These are phyloP conservation scores for Lodderomyces elongisporus DNA, from an alignment of 1,139 yeast species.

Conservation along the genomic window DNA sequence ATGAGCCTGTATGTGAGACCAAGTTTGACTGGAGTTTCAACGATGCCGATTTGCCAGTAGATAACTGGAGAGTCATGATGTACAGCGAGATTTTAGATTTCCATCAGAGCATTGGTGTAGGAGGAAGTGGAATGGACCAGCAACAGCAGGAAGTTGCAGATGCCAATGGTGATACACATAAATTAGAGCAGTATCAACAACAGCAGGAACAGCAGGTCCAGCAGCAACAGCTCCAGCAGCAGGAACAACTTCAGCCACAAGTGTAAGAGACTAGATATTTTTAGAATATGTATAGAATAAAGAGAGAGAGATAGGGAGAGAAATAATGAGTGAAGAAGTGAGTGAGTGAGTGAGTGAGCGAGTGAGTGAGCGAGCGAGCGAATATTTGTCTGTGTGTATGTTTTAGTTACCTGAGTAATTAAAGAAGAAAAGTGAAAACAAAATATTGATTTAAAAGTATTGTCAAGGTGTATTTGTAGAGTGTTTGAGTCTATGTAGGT, in stretches of 20 bases:
- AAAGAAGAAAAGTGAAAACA: no score
- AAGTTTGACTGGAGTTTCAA: slow-evolving; percentile 98
- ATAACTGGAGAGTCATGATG: slow-evolving; percentile 99
- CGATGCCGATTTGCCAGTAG: slow-evolving; percentile 96
- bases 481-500: no score
- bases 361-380: no score
- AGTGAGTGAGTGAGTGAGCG: no score
- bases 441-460: no score
- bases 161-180: slow-evolving; percentile 15
- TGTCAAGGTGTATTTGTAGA: no score
- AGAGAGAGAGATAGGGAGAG: no score
- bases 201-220: slow-evolving; percentile 27
- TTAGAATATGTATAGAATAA: no score
- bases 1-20: slow-evolving; percentile 91
- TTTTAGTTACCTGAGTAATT: no score
- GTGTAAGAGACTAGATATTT: no score
- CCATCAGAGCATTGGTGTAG: slow-evolving; percentile 64
- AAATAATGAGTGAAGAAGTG: no score
- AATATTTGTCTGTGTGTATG: no score
- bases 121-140: slow-evolving; percentile 8
- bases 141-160: slow-evolving; percentile 11
- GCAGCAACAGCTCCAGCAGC: slow-evolving; percentile 5
- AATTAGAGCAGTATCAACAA: slow-evolving; percentile 26
- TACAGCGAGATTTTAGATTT: slow-evolving; percentile 93
- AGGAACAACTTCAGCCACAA: slow-evolving; percentile 2